Conservation (phyloP, 768 basidiomycete genomes). For the Infundibulicybe gibba region DNA sequence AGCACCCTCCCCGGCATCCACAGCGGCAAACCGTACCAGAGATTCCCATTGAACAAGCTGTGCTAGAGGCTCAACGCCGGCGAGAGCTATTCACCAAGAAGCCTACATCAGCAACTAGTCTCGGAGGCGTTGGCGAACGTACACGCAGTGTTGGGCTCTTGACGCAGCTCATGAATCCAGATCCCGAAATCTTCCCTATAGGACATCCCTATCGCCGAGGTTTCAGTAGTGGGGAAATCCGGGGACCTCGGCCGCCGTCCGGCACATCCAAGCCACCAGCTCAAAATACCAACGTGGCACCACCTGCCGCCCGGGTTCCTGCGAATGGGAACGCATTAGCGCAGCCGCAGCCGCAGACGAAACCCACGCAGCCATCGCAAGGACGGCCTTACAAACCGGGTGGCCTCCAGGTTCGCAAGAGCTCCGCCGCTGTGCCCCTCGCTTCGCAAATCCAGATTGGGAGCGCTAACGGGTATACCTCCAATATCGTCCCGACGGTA, state of each 20-base stretch:
- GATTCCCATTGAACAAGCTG: constrained; percentile 42
- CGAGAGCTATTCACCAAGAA: constrained; percentile 73
- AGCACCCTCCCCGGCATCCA: constrained; percentile 5
- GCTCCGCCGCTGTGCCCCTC: constrained; percentile 56
- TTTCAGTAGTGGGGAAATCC: constrained; percentile 46
- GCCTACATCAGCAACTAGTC: constrained; percentile 58
- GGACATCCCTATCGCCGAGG: constrained; percentile 57
- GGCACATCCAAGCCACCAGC: background rate
- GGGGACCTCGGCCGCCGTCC: constrained; percentile 11
- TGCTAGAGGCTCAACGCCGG: constrained; percentile 58
- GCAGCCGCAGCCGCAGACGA: constrained; percentile 1
- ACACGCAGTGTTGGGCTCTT: constrained; percentile 51
- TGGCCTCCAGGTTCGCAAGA: constrained; percentile 49
- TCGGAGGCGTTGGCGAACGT: constrained; percentile 32
- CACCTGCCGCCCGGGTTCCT: background rate
- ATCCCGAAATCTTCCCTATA: constrained; percentile 54
- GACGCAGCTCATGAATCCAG: constrained; percentile 69
- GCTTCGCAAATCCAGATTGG: constrained; percentile 32
- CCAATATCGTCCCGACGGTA: background rate
- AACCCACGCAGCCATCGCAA: constrained; percentile 7
- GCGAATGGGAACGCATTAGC: background rate
- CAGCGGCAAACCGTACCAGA: constrained; percentile 18
- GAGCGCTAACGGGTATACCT: constrained; percentile 12
- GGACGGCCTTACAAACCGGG: constrained; percentile 5
- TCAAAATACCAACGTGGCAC: background rate